These are phyloP conservation scores for Magnolia changhungtana DNA, from an alignment of 164 flowering plant species.

Conservation along the genomic window DNA sequence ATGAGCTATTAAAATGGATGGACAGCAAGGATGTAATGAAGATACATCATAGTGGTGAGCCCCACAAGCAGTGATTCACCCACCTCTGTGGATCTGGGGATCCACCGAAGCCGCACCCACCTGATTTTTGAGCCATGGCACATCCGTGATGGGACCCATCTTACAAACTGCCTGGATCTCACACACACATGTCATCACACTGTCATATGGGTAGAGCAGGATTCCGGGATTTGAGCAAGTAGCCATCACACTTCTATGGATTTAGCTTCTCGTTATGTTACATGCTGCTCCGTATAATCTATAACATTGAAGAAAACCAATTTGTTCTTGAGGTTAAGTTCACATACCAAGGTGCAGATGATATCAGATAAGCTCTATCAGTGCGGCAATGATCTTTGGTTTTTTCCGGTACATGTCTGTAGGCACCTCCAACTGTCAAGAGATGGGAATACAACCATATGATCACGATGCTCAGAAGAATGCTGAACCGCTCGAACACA, in stretches of 20 bases:
- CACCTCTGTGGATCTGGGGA: too few species aligned
- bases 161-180: too few species aligned
- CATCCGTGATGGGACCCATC: too few species aligned
- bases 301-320: background rate
- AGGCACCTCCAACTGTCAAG: constrained; percentile 14
- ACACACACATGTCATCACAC: too few species aligned
- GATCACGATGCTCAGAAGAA: constrained; percentile 15
- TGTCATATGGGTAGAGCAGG: background rate
- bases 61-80: too few species aligned
- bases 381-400: constrained; percentile 66
- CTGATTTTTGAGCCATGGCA: too few species aligned
- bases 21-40: too few species aligned
- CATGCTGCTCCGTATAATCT: background rate
- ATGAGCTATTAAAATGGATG: too few species aligned
- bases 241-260: background rate
- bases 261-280: background rate
- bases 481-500: constrained; percentile 14
- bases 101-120: too few species aligned
- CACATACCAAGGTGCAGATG: constrained; percentile 69
- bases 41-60: too few species aligned
- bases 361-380: constrained; percentile 64
- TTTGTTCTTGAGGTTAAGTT: background rate
- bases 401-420: constrained; percentile 12
- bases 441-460: constrained; percentile 15
- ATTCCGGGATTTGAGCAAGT: background rate